Percentiles rank a stretch among this genome's conserved stretches.
phyloP scores from a whole-genome alignment of 805 yeast species.

The Hanseniaspora clermontiae region DNA sequence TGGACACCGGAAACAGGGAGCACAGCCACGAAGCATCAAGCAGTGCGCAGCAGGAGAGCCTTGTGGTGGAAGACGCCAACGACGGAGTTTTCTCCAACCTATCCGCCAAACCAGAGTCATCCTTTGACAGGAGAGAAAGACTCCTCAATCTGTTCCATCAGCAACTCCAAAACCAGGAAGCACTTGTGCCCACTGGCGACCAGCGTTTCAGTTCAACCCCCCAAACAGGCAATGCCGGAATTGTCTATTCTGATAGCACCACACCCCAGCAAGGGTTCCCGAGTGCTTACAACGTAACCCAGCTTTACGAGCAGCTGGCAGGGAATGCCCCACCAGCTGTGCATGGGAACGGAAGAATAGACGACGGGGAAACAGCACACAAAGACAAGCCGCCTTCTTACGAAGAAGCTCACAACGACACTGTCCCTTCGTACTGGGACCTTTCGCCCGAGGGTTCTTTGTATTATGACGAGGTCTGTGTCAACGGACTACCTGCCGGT shows the following conservation, averaged over 20 bases:
- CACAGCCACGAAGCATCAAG: not conserved
- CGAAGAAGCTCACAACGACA: slow-evolving; percentile 88
- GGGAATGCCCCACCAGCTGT: not conserved
- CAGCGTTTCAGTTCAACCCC: not conserved
- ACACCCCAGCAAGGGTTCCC: not conserved
- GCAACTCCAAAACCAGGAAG: not conserved
- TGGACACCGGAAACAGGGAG: slow-evolving; percentile 19
- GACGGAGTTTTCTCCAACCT: slow-evolving; percentile 93
- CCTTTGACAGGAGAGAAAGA: slow-evolving; percentile 6
- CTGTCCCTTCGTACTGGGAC: slow-evolving; percentile 96
- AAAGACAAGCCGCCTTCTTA: slow-evolving; percentile 69
- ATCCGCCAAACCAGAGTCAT: slow-evolving; percentile 70
- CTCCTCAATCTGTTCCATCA: slow-evolving; percentile 2
- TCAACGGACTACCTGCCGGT: slow-evolving; percentile 94
- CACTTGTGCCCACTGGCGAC: not conserved
- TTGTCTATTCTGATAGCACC: not conserved
- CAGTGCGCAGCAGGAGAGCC: slow-evolving; percentile 5
- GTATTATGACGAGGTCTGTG: slow-evolving; percentile 77
- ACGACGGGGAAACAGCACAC: slow-evolving; percentile 20
- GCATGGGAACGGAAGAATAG: slow-evolving; percentile 16
- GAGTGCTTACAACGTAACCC: slow-evolving; percentile 8
- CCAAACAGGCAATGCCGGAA: not conserved
- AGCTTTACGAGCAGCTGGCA: slow-evolving; percentile 4
- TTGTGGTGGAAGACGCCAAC: slow-evolving; percentile 29
- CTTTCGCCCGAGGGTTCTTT: slow-evolving; percentile 53